A percentile compares a stretch with the other conserved stretches of the same genome.
These are phyloP conservation scores for Colletotrichum agaves DNA, from an alignment of 2,329 filamentous ascomycete species.

Conservation along the genomic window DNA sequence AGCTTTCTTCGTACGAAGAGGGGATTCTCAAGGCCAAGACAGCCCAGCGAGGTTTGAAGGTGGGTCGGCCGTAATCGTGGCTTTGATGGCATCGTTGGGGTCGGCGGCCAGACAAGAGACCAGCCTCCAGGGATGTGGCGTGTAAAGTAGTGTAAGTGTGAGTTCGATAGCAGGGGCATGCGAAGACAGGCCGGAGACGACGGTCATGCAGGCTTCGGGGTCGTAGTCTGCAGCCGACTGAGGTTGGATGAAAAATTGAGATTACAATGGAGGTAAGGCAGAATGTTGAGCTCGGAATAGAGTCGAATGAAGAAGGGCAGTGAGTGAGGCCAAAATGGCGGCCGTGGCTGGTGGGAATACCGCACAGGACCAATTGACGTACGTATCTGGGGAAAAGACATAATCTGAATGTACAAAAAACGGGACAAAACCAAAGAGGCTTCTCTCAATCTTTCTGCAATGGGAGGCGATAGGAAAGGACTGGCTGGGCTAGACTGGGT, in stretches of 20 bases:
- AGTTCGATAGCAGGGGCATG: background rate
- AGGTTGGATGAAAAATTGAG: background rate
- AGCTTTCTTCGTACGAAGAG: background rate
- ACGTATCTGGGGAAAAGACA: too few relatives aligned
- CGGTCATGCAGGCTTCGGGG: background rate
- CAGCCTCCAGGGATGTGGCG: slow-evolving; percentile 5
- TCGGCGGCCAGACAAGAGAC: background rate
- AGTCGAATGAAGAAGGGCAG: background rate
- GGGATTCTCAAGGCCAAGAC: slow-evolving; percentile 17
- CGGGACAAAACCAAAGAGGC: background rate
- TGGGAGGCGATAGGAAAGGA: background rate
- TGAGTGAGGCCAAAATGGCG: slow-evolving; percentile 2
- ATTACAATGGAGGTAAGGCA: background rate
- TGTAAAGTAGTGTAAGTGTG: slow-evolving; percentile 14
- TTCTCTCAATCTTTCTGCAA: slow-evolving; percentile 1
- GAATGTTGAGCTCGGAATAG: background rate
- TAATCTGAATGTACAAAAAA: too few relatives aligned
- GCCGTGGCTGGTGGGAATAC: background rate
- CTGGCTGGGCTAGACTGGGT: background rate
- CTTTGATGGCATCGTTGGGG: background rate
- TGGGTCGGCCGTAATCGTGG: slow-evolving; percentile 21
- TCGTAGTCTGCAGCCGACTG: background rate
- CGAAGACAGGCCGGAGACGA: slow-evolving; percentile 7
- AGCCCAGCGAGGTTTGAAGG: slow-evolving; percentile 23
- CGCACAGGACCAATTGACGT: too few relatives aligned